Percentiles rank a stretch among this genome's conserved stretches.
Conservation (phyloP, 371 early-diverging fungal genomes). For the Scutellospora calospora region DNA sequence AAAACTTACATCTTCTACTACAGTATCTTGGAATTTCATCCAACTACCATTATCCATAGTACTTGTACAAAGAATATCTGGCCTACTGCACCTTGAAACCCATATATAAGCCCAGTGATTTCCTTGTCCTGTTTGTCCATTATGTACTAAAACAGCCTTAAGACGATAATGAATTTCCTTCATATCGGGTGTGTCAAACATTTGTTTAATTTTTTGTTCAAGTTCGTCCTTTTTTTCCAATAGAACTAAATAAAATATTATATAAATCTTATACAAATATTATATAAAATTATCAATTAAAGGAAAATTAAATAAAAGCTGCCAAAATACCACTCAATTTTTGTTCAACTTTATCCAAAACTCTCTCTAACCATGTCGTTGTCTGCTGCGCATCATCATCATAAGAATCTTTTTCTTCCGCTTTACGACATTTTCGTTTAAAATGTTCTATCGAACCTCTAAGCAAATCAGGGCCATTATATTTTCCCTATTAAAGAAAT, state of each 20-base stretch:
- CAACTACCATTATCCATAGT: background rate
- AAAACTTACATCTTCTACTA: slow-evolving; percentile 14
- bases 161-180: slow-evolving; percentile 20
- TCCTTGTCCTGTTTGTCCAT: background rate
- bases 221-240: slow-evolving; percentile 17
- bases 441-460: slow-evolving; percentile 31
- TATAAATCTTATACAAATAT: background rate
- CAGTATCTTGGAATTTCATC: slow-evolving; percentile 27
- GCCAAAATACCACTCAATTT: background rate
- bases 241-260: background rate
- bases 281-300: background rate
- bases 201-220: background rate
- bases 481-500: slow-evolving; percentile 18
- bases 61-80: background rate
- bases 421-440: slow-evolving; percentile 6
- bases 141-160: slow-evolving; percentile 4
- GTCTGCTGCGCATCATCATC: background rate
- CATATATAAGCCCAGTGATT: slow-evolving; percentile 36
- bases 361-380: background rate
- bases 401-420: background rate
- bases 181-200: slow-evolving; percentile 31
- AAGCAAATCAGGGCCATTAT: slow-evolving; percentile 16
- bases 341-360: slow-evolving; percentile 12
- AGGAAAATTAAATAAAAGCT: background rate
- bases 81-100: background rate